Evolutionary conservation across 371 early-diverging fungal genomes (phyloP), one percentile per base, ranked within the genome.

Genomic region (Zychaea mexicana): DNA sequence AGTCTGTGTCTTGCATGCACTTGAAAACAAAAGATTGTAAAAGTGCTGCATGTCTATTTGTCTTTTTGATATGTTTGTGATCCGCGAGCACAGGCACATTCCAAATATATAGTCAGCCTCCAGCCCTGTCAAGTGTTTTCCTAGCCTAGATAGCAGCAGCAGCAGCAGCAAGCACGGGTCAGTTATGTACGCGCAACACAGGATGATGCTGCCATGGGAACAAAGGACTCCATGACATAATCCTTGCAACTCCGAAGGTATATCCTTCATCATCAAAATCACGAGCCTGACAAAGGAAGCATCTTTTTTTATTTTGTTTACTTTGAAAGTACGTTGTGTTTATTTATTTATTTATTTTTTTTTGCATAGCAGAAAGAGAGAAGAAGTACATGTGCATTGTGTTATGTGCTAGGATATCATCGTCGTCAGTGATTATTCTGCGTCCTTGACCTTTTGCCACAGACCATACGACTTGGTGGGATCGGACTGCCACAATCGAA

Each of bases 401-500:
- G 42, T 15, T 17, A 42, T 17, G 7, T 42, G 42, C 4, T 10
- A 2, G 42, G 42, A 42, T 42, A 42, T 42, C 13, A 8, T 39
- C n/a, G 10, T 39, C n/a, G 3, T 8, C n/a, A n/a, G 4, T 22
- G 5, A 22, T 24, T 49, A 49, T 19, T 49, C 49, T 24, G 49
- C 21, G 6, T 49, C 26, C 10, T 6, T 49, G 6, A 27, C 24
- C 22, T 70, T 79, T 68, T 90, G 89, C 92, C 92, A 92, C 54
- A 92, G 77, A 8, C 92, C 92, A 69, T 90, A 92, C 13, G 82
- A 71, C 45, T 83, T 85, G 17, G 87, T 90, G 19, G 92, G 89
- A 33, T 78, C 79, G 6, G 89, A 85, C 72, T 90, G 91, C 92
- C 92, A 92, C 61, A 91, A 74, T 46, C 90, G 81, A 56, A 92